Evolutionary conservation across 108 stramenopile genomes (phyloP).

Genomic region (Cyclotella choctawhatcheeana): DNA sequence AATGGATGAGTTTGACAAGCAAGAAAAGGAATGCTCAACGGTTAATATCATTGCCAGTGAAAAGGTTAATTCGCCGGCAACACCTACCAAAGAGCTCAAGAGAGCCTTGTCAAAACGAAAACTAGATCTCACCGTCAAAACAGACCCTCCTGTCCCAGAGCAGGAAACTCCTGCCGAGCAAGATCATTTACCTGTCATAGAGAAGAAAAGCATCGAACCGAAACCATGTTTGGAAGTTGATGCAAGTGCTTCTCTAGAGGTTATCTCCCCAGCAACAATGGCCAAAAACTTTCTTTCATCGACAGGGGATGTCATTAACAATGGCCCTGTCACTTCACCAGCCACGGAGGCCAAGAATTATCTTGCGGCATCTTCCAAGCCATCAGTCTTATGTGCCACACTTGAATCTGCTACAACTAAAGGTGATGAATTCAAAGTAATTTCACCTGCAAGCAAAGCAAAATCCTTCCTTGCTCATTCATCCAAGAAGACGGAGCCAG

Average conservation of each 20-base stretch:
- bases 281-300: neutral
- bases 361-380: conserved; percentile 1
- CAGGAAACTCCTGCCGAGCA: neutral
- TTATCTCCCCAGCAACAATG: neutral
- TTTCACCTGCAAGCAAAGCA: neutral
- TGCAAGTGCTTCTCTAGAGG: no score
- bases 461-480: no score
- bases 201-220: no score
- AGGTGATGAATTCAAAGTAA: neutral
- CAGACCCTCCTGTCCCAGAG: neutral
- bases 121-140: neutral
- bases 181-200: no score
- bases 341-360: conserved; percentile 1
- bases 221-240: no score
- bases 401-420: neutral
- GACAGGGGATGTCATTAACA: neutral
- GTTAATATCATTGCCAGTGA: neutral
- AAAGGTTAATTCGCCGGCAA: neutral
- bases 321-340: neutral
- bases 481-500: neutral
- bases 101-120: conserved; percentile 1
- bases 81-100: neutral
- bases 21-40: neutral
- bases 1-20: no score
- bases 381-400: neutral